Evolutionary conservation across 2,329 filamentous ascomycete genomes (phyloP).

Genomic region (Phyllosticta citriasiana): DNA sequence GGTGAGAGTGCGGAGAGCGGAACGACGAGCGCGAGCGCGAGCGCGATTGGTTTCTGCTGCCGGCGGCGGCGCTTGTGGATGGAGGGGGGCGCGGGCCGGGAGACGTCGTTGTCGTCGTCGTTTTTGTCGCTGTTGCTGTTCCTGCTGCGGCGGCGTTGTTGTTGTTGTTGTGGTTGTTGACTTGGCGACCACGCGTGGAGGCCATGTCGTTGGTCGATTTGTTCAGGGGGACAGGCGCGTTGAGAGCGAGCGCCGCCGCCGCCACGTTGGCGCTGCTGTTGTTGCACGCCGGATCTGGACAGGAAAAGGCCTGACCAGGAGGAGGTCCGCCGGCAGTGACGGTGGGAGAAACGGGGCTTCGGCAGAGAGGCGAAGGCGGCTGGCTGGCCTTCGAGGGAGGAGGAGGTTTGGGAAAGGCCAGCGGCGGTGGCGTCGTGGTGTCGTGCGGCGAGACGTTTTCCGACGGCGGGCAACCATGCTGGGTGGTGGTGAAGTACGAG

Average conservation of each 20-base stretch:
- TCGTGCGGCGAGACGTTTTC: constrained; percentile 3
- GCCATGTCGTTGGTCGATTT: not conserved
- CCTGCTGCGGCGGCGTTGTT: not conserved
- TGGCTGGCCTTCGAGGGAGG: not conserved
- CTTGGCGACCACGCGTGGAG: too few relatives aligned
- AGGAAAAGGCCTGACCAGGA: not conserved
- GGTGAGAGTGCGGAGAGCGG: not conserved
- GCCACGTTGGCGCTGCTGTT: not conserved
- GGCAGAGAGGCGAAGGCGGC: not conserved
- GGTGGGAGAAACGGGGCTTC: not conserved
- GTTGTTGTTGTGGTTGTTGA: not conserved
- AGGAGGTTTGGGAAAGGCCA: not conserved
- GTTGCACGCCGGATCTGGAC: not conserved
- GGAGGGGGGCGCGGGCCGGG: not conserved
- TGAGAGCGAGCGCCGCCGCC: not conserved
- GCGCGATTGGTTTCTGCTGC: not conserved
- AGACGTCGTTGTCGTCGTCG: not conserved
- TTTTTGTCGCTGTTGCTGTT: not conserved
- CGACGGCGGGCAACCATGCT: not conserved
- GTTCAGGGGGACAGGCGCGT: not conserved
- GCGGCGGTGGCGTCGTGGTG: not conserved
- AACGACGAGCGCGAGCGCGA: not conserved
- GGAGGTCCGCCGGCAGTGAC: not conserved
- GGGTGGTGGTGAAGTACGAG: not conserved
- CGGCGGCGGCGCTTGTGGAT: not conserved